phyloP scores from a whole-genome alignment of 805 yeast species.

The Lipomyces yamadae region DNA sequence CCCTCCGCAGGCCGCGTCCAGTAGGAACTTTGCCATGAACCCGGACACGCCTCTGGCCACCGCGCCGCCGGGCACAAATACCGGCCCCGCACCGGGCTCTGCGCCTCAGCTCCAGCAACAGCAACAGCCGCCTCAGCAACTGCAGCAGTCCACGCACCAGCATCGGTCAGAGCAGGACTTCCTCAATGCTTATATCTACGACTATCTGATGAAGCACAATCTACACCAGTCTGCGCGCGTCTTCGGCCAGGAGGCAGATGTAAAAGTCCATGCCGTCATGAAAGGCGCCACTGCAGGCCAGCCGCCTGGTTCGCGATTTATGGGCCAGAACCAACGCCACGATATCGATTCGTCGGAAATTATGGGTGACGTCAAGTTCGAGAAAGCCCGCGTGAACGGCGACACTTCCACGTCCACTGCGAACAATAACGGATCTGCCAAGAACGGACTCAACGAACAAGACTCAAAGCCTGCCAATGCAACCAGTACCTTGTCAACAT shows the following conservation, averaged over 20 bases:
- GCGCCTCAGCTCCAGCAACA: slow-evolving; percentile 26
- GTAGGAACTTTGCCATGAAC: slow-evolving; percentile 21
- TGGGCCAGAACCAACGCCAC: background rate
- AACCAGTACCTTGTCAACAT: background rate
- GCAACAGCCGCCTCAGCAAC: slow-evolving; percentile 25
- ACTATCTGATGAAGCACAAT: slow-evolving; percentile 76
- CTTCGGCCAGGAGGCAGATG: slow-evolving; percentile 77
- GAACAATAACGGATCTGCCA: background rate
- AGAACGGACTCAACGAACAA: slow-evolving; percentile 3
- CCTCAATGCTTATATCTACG: slow-evolving; percentile 83
- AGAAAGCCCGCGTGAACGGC: slow-evolving; percentile 13
- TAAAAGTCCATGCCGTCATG: slow-evolving; percentile 51
- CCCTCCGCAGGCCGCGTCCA: slow-evolving; percentile 10
- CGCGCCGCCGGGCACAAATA: slow-evolving; percentile 24
- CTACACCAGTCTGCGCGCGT: slow-evolving; percentile 72
- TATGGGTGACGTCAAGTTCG: slow-evolving; percentile 11
- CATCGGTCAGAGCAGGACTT: slow-evolving; percentile 37
- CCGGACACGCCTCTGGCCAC: slow-evolving; percentile 29
- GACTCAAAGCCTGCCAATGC: slow-evolving; percentile 11
- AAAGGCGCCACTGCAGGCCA: slow-evolving; percentile 43
- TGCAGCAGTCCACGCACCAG: slow-evolving; percentile 22
- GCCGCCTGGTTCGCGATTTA: slow-evolving; percentile 40
- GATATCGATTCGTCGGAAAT: slow-evolving; percentile 30
- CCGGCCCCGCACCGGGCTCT: slow-evolving; percentile 17
- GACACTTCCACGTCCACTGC: background rate